Base-by-base conservation (phyloP, 352 stramenopile species). In the Pythium volutum region DNA sequence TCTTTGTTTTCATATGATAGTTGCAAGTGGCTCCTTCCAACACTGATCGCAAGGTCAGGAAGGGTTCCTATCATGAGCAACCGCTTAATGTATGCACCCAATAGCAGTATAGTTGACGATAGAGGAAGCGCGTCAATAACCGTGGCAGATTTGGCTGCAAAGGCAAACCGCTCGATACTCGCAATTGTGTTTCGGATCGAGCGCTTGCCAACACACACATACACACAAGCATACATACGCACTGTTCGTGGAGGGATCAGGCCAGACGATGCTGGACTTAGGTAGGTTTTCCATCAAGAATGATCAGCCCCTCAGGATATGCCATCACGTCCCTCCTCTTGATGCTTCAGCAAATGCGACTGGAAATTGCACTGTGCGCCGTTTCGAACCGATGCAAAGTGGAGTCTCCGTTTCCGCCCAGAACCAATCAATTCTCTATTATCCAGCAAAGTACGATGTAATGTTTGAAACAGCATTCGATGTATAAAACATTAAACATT, bases 41-140 rank as follows among this genome's bases (percentile, higher is more conserved):
- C 74, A 91, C 74, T 69, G 66, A 66, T 63, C 54, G 55, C 65
- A 76, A 74, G 70, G 73, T 86, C 74, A 69, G 75, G 81, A 89
- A 89, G 80, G 82, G 80, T 91, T 91, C 82, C 82, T 91, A 91
- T 91, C 82, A 89, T 88, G 77, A 91, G 86, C 82, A 89, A 89
- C 80, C 80, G 82, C 82, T 91, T 87, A 49, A 52, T 91, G 75
- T 91, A 65, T 83, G 82, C 82, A 91, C 74, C 70, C 82, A 88
- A 89, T 89, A 91, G 82, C 82, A 91, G 82, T 91, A 87, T 77
- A 67, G 69, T 86, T 84, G 82, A 77, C 59, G 73, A 89, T 74
- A 51, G 70, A 74, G 57, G 54, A 64, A 64, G 48, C 75, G 68
- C 81, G 68, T 65, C 82, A 87, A 86, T 69, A 81, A 89, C 82